Conservation (phyloP, 768 basidiomycete species). For the Termitomyces titanicus region DNA sequence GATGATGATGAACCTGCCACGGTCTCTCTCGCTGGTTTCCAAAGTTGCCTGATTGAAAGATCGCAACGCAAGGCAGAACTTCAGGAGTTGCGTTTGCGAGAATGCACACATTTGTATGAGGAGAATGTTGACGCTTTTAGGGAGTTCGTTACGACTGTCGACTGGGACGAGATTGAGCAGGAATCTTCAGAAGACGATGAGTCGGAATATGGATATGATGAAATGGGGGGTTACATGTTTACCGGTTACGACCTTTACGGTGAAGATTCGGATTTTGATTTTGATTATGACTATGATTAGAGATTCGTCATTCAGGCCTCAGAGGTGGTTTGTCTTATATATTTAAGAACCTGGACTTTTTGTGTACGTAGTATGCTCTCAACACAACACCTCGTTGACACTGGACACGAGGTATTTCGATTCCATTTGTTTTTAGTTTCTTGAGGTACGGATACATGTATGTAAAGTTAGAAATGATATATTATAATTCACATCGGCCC, state of each 20-base stretch:
- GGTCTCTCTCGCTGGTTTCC: conserved; percentile 6
- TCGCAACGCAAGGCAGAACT: conserved; percentile 26
- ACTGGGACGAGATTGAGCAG: conserved; percentile 30
- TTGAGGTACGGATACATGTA: neutral
- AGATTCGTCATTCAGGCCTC: neutral
- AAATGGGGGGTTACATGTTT: conserved; percentile 13
- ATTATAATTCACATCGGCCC: neutral
- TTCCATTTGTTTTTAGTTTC: neutral
- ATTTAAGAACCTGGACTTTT: too few species aligned
- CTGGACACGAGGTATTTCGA: too few species aligned
- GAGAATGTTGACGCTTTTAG: conserved; percentile 22
- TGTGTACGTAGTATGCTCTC: too few species aligned
- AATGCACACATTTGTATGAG: conserved; percentile 20
- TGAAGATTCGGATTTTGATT: conserved; percentile 6
- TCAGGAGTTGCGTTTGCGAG: conserved; percentile 21
- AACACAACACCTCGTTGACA: neutral
- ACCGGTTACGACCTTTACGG: conserved; percentile 7
- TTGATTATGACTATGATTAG: conserved; percentile 4
- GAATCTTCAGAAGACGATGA: conserved; percentile 16
- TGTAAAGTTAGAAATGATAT: neutral
- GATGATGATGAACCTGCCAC: neutral
- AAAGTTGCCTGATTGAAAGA: conserved; percentile 27
- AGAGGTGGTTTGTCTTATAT: too few species aligned
- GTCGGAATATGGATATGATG: conserved; percentile 12
- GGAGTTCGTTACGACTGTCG: conserved; percentile 27